Evolutionary conservation across 768 basidiomycete species (phyloP).

Genomic region (Kwoniella sp.): DNA sequence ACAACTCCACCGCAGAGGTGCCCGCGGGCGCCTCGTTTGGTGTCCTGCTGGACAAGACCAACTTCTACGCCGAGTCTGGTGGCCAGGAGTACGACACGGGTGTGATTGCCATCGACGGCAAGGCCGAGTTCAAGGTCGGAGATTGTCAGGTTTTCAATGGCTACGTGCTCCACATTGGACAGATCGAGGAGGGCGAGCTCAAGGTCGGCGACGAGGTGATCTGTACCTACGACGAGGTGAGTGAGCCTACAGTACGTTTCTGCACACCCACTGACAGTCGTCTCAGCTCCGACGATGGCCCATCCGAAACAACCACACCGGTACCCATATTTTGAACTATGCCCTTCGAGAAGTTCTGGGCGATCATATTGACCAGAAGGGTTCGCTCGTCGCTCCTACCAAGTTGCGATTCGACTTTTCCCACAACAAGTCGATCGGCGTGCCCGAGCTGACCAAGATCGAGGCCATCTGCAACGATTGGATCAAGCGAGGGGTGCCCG

Average conservation of each 20-base stretch:
- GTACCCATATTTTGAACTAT: slow-evolving; percentile 96
- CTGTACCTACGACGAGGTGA: slow-evolving; percentile 86
- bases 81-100: slow-evolving; percentile 98
- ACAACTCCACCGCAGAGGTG: slow-evolving; percentile 62
- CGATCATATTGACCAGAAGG: slow-evolving; percentile 96
- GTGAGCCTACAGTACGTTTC: slow-evolving; percentile 20
- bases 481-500: slow-evolving; percentile 83
- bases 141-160: slow-evolving; percentile 93
- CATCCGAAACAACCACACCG: slow-evolving; percentile 94
- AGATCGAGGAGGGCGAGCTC: slow-evolving; percentile 80
- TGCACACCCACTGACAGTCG: not conserved
- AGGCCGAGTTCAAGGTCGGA: slow-evolving; percentile 85
- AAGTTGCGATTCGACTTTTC: slow-evolving; percentile 99
- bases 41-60: slow-evolving; percentile 81
- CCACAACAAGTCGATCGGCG: slow-evolving; percentile 81
- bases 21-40: slow-evolving; percentile 71
- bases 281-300: slow-evolving; percentile 86
- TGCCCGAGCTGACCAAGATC: slow-evolving; percentile 72
- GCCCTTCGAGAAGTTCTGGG: slow-evolving; percentile 87
- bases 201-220: slow-evolving; percentile 75
- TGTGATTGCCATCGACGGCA: slow-evolving; percentile 84
- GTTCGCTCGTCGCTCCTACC: slow-evolving; percentile 89
- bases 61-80: slow-evolving; percentile 95
- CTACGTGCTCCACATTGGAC: slow-evolving; percentile 89
- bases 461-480: slow-evolving; percentile 79